phyloP scores from a whole-genome alignment of 805 yeast genomes.

The Candida montana region DNA sequence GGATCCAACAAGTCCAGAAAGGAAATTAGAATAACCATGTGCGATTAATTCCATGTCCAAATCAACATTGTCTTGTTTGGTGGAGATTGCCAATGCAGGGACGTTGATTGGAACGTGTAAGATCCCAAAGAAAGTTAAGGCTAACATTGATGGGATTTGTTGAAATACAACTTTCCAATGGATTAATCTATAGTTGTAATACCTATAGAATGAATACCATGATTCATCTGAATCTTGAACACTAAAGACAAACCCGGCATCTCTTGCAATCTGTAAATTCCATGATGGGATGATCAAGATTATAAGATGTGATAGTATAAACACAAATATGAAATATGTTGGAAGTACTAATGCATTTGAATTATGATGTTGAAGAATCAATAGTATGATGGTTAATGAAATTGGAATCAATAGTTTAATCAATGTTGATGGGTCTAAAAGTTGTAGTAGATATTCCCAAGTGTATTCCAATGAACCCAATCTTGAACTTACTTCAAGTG shows the following conservation, averaged over 20 bases:
- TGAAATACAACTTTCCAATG: slow-evolving; percentile 64
- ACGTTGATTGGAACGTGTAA: slow-evolving; percentile 96
- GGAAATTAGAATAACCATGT: slow-evolving; percentile 84
- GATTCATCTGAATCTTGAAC: slow-evolving; percentile 56
- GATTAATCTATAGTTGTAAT: slow-evolving; percentile 66
- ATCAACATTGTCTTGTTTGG: slow-evolving; percentile 75
- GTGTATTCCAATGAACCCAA: slow-evolving; percentile 66
- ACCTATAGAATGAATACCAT: slow-evolving; percentile 84
- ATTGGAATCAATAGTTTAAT: slow-evolving; percentile 71
- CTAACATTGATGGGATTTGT: slow-evolving; percentile 90
- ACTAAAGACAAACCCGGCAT: slow-evolving; percentile 82
- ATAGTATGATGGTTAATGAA: slow-evolving; percentile 51
- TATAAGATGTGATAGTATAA: slow-evolving; percentile 61
- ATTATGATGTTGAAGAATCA: slow-evolving; percentile 53
- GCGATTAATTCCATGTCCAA: slow-evolving; percentile 92
- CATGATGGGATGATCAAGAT: slow-evolving; percentile 63
- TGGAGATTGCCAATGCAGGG: slow-evolving; percentile 91
- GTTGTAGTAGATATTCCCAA: slow-evolving; percentile 44
- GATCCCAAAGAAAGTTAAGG: slow-evolving; percentile 91
- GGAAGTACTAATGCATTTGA: slow-evolving; percentile 78
- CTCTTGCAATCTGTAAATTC: slow-evolving; percentile 56
- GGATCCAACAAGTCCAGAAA: slow-evolving; percentile 81
- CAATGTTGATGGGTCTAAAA: slow-evolving; percentile 40
- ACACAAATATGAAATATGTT: slow-evolving; percentile 66
- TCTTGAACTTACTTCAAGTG: slow-evolving; percentile 84